phyloP scores from a whole-genome alignment of 2,329 filamentous ascomycete species.

The Fusarium oxysporum region DNA sequence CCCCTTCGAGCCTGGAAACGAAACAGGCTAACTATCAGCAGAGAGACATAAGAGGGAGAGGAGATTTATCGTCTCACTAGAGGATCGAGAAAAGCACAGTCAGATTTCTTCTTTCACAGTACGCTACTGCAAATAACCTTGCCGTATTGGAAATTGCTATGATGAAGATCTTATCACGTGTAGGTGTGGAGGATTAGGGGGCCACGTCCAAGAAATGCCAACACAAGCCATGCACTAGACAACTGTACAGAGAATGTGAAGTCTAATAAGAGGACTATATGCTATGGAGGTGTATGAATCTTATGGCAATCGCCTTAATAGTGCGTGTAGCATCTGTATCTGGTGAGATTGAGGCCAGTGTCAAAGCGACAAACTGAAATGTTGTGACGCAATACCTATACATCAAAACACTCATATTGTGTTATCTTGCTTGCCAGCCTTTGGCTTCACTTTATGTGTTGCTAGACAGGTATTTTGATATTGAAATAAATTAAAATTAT shows the following conservation, averaged over 20 bases:
- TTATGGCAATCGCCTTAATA: not conserved
- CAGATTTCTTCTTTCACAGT: constrained; percentile 12
- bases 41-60: not conserved
- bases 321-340: not conserved
- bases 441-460: not conserved
- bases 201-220: constrained; percentile 19
- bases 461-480: not conserved
- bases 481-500: not conserved
- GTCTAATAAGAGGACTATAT: not conserved
- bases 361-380: not conserved
- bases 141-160: constrained; percentile 37
- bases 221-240: constrained; percentile 8
- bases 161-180: constrained; percentile 47
- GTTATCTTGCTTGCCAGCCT: not conserved
- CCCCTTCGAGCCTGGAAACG: constrained; percentile 11
- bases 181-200: constrained; percentile 38
- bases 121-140: constrained; percentile 31
- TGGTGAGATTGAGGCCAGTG: not conserved
- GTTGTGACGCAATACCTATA: not conserved
- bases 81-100: constrained; percentile 10
- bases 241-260: constrained; percentile 5
- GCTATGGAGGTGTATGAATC: not conserved
- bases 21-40: constrained; percentile 2
- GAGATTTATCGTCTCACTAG: not conserved
- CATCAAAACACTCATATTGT: constrained; percentile 5